Evolutionary conservation across 192 early-diverging fungal species (phyloP).

Genomic region (Podila epicladia): DNA sequence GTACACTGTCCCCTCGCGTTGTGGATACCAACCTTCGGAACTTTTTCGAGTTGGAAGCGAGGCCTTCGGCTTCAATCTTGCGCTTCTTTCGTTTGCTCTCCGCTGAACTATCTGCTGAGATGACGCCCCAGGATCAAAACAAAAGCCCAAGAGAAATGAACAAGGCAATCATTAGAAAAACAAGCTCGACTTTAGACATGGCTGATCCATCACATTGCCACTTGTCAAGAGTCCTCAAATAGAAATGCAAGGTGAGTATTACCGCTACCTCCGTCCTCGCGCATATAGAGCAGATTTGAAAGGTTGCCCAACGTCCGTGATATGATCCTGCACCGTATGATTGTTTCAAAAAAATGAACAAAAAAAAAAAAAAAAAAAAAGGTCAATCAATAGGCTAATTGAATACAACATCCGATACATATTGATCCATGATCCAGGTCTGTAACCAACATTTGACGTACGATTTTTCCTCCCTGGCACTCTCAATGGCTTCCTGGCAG

Average conservation of each 20-base stretch:
- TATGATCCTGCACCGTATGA: slow-evolving; percentile 17
- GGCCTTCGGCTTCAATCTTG: slow-evolving; percentile 47
- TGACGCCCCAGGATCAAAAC: background rate
- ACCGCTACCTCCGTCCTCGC: slow-evolving; percentile 12
- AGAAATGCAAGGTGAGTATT: background rate
- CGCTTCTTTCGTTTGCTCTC: slow-evolving; percentile 46
- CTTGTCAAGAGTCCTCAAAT: slow-evolving; percentile 3
- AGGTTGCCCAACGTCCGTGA: slow-evolving; percentile 27
- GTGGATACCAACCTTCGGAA: slow-evolving; percentile 23
- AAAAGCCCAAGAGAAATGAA: background rate
- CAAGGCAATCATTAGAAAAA: background rate
- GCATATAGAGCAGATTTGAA: slow-evolving; percentile 17
- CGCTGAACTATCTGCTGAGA: slow-evolving; percentile 23
- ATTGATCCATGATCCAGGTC: background rate
- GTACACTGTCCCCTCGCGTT: background rate
- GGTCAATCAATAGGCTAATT: background rate
- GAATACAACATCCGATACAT: background rate
- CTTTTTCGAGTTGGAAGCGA: slow-evolving; percentile 47
- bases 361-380: background rate
- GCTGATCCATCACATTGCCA: background rate
- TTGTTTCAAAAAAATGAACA: background rate
- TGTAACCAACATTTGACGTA: slow-evolving; percentile 5
- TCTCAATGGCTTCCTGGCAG: slow-evolving; percentile 39
- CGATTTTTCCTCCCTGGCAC: slow-evolving; percentile 27
- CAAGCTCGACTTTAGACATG: background rate